These are phyloP conservation scores for Thymus mandschuricus DNA, from an alignment of 257 asterid species.

Conservation along the genomic window DNA sequence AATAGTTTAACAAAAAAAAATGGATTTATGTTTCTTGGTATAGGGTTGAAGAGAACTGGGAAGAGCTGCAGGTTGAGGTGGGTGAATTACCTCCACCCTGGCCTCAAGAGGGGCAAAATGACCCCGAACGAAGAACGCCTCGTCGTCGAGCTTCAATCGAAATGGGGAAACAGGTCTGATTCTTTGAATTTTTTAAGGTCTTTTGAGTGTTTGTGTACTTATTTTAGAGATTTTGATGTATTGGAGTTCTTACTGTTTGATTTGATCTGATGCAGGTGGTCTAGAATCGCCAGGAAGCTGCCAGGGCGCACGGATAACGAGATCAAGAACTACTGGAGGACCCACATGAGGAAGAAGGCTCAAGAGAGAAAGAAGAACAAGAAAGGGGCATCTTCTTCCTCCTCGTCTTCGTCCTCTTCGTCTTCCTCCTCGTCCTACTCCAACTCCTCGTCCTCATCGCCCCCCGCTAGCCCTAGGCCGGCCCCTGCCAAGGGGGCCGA, in stretches of 20 bases:
- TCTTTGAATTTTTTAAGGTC: background rate
- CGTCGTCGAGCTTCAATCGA: conserved; percentile 73
- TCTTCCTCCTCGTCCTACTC: conserved; percentile 49
- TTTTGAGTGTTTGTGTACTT: background rate
- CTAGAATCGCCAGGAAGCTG: conserved; percentile 78
- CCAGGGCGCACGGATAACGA: conserved; percentile 96
- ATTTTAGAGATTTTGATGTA: background rate
- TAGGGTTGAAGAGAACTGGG: conserved; percentile 91
- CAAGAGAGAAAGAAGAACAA: conserved; percentile 60
- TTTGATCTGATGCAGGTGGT: conserved; percentile 60
- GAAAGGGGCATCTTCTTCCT: conserved; percentile 33
- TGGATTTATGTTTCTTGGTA: background rate
- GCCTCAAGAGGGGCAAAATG: conserved; percentile 82
- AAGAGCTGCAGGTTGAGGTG: conserved; percentile 96
- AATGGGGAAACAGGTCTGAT: conserved; percentile 80
- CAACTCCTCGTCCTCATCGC: conserved; percentile 46
- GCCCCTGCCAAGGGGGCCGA: conserved; percentile 11
- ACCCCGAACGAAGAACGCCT: conserved; percentile 78
- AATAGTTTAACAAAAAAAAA: background rate
- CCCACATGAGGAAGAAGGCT: conserved; percentile 81
- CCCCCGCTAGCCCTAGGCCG: conserved; percentile 33
- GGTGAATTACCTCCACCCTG: conserved; percentile 93
- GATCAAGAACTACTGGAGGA: conserved; percentile 91
- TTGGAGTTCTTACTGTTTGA: background rate
- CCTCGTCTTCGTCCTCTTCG: conserved; percentile 45